Base-by-base conservation (phyloP, 2,329 filamentous ascomycete genomes). In the Mycogone perniciosa region DNA sequence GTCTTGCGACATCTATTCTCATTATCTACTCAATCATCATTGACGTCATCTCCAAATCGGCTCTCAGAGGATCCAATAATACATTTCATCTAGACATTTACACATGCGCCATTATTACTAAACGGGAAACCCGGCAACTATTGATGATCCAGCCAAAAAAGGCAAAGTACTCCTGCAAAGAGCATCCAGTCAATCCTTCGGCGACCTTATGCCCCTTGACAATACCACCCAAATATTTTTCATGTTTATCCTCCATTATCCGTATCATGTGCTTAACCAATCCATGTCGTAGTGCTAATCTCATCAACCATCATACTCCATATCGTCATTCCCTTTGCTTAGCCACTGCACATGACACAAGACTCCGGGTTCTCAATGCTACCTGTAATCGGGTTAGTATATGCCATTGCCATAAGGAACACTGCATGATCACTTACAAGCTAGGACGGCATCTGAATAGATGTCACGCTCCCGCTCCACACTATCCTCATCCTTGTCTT, bases 331-430 rank as follows among this genome's bases (percentile, higher is more conserved):
- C 13, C 38, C 38, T 26, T 41, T 27, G 38, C 45, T 70, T 80
- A 97, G 76, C 91, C 92, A 72, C 89, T 95, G 84, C 93, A 99
- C 93, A 99, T 97, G 58, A 96, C 68, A 68, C 93, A 99, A 44
- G 86, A 79, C 68, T 99, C 93, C 60, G 86, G 89, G 76, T 97
- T 96, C 67, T 97, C 91, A 69, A 99, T 97, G 73, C 91, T 96
- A 77, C 84, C 84, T 87, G 53, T 62, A 40, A 37, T 30, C 11
- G 62, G 60, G 65, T 76, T 63, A 72, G 63, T 54, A 30, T 48
- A 45, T 50, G 10, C 29, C 13, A 30, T 42, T 6, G 20, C 40
- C 8, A 10, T 7, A 26, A 7, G 2, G 27, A 40, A 4, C 5
- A 2, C 40, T 4, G n/a, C 29, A 31, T 7, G 34, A n/a, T 44